Evolutionary conservation across 163 green algal species (phyloP).

Genomic region (Scenedesmus sp.): DNA sequence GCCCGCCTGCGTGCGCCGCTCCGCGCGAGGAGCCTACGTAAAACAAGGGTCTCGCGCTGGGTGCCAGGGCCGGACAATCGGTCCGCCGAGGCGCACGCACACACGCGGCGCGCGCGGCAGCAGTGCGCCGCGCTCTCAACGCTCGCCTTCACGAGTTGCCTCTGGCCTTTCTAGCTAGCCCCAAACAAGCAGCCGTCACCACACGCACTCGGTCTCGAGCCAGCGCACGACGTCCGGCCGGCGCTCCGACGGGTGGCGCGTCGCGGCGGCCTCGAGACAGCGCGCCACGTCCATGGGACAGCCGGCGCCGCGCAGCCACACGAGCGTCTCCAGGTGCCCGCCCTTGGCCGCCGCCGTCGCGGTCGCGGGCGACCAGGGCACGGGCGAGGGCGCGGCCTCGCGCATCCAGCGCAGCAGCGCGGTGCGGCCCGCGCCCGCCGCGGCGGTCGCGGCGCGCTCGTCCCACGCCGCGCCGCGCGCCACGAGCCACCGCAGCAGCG

Average conservation of each 20-base stretch:
- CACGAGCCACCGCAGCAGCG: neutral
- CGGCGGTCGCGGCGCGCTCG: neutral
- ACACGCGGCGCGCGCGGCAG: too few species aligned
- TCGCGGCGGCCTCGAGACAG: slow-evolving; percentile 13
- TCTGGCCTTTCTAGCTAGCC: too few species aligned
- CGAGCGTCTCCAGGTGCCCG: slow-evolving; percentile 4
- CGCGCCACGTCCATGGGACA: slow-evolving; percentile 20
- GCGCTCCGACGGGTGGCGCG: too few species aligned
- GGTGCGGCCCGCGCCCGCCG: too few species aligned
- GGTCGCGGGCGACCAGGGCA: neutral
- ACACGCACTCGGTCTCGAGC: slow-evolving; percentile 15
- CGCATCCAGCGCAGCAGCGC: neutral
- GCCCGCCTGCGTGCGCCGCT: too few species aligned
- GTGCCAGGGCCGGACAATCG: too few species aligned
- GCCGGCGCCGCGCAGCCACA: neutral
- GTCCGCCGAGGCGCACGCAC: too few species aligned
- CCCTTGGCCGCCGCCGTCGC: slow-evolving; percentile 16
- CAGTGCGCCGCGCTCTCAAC: too few species aligned
- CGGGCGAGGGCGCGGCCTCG: neutral
- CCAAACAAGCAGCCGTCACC: too few species aligned
- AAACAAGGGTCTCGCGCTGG: too few species aligned
- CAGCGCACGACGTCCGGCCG: slow-evolving; percentile 7
- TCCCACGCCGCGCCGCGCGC: slow-evolving; percentile 2
- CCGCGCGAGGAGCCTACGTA: too few species aligned
- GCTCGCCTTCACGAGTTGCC: too few species aligned